phyloP scores from a whole-genome alignment of 2,329 filamentous ascomycete species.

The Taxawa tesnikishii region DNA sequence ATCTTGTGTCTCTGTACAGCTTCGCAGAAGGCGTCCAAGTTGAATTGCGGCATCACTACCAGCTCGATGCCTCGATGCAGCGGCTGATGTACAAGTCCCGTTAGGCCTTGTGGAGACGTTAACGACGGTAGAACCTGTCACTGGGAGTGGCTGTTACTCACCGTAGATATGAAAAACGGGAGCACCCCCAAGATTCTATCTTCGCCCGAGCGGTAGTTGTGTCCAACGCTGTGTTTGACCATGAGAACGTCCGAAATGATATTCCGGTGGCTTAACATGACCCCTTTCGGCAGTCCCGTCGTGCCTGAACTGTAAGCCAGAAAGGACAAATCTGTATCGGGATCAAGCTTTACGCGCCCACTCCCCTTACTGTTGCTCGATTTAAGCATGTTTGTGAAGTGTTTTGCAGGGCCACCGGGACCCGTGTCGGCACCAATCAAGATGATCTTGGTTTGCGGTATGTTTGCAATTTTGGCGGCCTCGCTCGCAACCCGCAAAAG shows the following conservation, averaged over 20 bases:
- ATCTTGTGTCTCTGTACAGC: slow-evolving; percentile 24
- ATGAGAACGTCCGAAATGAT: slow-evolving; percentile 58
- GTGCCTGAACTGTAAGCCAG: slow-evolving; percentile 84
- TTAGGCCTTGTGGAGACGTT: slow-evolving; percentile 4
- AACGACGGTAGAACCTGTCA: no score
- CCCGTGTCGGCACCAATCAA: slow-evolving; percentile 61
- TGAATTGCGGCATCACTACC: slow-evolving; percentile 25
- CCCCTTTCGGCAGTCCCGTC: slow-evolving; percentile 83
- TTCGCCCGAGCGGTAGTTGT: slow-evolving; percentile 40
- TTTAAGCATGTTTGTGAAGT: slow-evolving; percentile 61
- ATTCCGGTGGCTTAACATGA: slow-evolving; percentile 74
- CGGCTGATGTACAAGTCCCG: slow-evolving; percentile 2
- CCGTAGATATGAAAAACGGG: slow-evolving; percentile 86
- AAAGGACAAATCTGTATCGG: slow-evolving; percentile 65
- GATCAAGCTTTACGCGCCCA: slow-evolving; percentile 49
- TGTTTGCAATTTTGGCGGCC: slow-evolving; percentile 57
- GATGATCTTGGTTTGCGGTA: slow-evolving; percentile 60
- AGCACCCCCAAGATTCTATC: slow-evolving; percentile 69
- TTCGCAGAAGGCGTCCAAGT: slow-evolving; percentile 25
- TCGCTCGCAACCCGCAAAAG: slow-evolving; percentile 52
- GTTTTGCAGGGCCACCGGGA: slow-evolving; percentile 46
- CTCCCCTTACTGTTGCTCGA: slow-evolving; percentile 47
- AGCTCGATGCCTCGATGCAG: slow-evolving; percentile 1
- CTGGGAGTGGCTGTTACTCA: slow-evolving; percentile 26
- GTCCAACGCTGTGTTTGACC: slow-evolving; percentile 24